Evolutionary conservation across 2,329 filamentous ascomycete genomes (phyloP), one percentile per base, ranked within the genome.

Genomic region (Paracamarosporium sp.): DNA sequence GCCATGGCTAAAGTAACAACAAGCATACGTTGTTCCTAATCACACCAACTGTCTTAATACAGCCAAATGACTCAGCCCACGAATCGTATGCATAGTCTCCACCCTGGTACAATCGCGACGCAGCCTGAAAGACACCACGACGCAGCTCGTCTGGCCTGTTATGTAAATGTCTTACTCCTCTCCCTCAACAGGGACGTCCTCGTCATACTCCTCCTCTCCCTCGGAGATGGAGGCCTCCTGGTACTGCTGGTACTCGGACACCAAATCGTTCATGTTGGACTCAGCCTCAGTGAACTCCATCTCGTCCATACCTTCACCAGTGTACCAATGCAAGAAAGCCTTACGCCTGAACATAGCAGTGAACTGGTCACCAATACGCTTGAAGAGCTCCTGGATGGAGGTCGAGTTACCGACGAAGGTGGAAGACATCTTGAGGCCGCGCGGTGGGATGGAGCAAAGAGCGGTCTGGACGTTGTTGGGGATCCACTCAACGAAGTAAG

Each of bases 271-370:
- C 95, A 99, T 98, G 88, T 99, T 99, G 84, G 92, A 96, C 90
- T 99, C 95, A 73, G 95, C 95, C 88, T 99, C 95, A 79, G 95
- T 99, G 87, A 99, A 99, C 86, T 99, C 95, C 95, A 99, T 98
- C 90, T 99, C 95, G 84, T 99, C 95, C 95, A 99, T 99, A 85
- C 95, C 95, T 88, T 99, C 95, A 78, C 93, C 93, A 88, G 95
- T 99, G 86, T 99, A 99, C 95, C 95, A 99, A 87, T 98, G 95
- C 88, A 99, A 92, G 93, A 99, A 99, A 89, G 95, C 95, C 91
- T 98, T 99, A 85, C 95, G 93, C 85, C 95, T 89, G 90, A 99
- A 99, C 95, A 99, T 99, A 80, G 93, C 95, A 84, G 90, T 93
- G 89, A 99, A 99, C 85, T 99, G 95, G 83, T 99, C 95, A 79